These are phyloP conservation scores for Toxoplasma gondii DNA, from an alignment of 169 alveolate genomes.

Conservation along the genomic window DNA sequence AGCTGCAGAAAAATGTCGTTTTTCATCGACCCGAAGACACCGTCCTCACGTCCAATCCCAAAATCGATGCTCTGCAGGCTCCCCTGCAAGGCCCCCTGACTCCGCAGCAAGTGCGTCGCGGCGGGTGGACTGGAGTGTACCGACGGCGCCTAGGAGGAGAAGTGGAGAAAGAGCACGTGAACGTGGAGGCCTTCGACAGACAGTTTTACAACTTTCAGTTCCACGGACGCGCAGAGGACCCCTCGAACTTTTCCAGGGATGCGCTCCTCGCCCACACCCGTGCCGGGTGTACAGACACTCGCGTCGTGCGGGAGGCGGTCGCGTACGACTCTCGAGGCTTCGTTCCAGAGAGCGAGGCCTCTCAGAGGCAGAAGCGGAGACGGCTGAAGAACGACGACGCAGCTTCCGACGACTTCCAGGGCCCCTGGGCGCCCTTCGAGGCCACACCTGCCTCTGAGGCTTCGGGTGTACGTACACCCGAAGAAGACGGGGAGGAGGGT, in stretches of 20 bases:
- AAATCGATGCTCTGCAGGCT: conserved; percentile 30
- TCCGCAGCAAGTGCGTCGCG: conserved; percentile 44
- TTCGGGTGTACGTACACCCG: background rate
- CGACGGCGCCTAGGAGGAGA: conserved; percentile 30
- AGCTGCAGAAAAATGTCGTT: background rate
- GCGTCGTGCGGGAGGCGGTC: background rate
- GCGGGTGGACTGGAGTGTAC: conserved; percentile 44
- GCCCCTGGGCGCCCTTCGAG: conserved; percentile 69
- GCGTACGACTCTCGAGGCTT: background rate
- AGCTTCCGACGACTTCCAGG: conserved; percentile 60
- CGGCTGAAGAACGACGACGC: conserved; percentile 48
- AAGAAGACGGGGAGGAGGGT: conserved; percentile 2
- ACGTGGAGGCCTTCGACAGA: conserved; percentile 22
- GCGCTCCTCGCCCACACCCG: background rate
- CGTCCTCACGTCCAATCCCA: conserved; percentile 36
- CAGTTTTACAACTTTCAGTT: conserved; percentile 28
- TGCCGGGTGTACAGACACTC: background rate
- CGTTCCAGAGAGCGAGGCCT: background rate
- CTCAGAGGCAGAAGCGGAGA: background rate
- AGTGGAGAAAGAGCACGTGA: conserved; percentile 39
- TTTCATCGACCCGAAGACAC: conserved; percentile 37
- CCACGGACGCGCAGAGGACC: conserved; percentile 39
- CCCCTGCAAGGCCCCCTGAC: conserved; percentile 54
- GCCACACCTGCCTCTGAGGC: conserved; percentile 30
- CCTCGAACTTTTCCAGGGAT: conserved; percentile 42